These are phyloP conservation scores for Chaetoceros tenuissimus DNA, from an alignment of 108 stramenopile species.

Conservation along the genomic window DNA sequence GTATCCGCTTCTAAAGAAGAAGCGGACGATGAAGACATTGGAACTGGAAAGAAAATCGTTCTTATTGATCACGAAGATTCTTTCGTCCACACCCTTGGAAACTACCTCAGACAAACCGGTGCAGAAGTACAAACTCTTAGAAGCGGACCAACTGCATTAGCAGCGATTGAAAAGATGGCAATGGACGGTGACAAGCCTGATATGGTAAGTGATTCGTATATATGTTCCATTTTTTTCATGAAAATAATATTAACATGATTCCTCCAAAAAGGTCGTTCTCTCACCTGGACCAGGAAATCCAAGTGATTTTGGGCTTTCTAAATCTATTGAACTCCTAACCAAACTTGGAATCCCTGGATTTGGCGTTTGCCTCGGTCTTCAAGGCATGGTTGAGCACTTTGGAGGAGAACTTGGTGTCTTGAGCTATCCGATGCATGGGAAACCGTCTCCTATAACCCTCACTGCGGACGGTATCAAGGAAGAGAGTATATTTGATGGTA, in stretches of 20 bases:
- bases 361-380: constrained; percentile 96
- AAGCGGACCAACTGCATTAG: constrained; percentile 76
- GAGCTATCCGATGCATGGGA: constrained; percentile 95
- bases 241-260: background rate
- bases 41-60: constrained; percentile 77
- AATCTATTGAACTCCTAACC: constrained; percentile 64
- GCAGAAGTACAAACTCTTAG: constrained; percentile 88
- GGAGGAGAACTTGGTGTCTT: constrained; percentile 90
- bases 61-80: constrained; percentile 97
- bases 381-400: constrained; percentile 97
- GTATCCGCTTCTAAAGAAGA: constrained; percentile 1
- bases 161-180: constrained; percentile 59
- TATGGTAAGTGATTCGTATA: constrained; percentile 33
- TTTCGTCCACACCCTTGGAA: constrained; percentile 97
- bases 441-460: constrained; percentile 76
- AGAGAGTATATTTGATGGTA: constrained; percentile 74
- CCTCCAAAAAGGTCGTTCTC: constrained; percentile 49
- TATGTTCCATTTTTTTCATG: background rate
- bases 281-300: constrained; percentile 98
- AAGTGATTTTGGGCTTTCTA: constrained; percentile 82
- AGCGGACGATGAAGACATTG: constrained; percentile 32
- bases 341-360: constrained; percentile 88
- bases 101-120: constrained; percentile 96
- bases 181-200: constrained; percentile 74
- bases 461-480: constrained; percentile 48